Conservation (phyloP, 1,284 basidiomycete species). For the Naganishia cerealis region DNA sequence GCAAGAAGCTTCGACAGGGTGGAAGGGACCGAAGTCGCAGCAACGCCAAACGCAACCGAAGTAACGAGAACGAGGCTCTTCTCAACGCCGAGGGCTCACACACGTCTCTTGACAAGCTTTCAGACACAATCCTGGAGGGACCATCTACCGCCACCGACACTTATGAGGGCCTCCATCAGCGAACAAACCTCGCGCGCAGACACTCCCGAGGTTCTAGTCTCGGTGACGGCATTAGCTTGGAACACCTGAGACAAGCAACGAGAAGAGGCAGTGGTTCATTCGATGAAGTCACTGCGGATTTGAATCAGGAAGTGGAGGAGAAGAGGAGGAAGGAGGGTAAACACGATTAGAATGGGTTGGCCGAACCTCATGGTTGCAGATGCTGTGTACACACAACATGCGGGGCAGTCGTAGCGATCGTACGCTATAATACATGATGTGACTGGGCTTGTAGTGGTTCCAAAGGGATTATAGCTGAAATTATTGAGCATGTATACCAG, state of each 20-base stretch:
- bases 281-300: conserved; percentile 37
- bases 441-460: too few relatives aligned
- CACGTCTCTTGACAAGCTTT: conserved; percentile 3
- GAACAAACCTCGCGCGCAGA: background rate
- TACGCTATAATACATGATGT: too few relatives aligned
- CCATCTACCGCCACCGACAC: background rate
- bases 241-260: conserved; percentile 6
- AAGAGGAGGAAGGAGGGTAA: conserved; percentile 32
- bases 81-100: conserved; percentile 36
- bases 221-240: conserved; percentile 4
- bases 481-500: too few relatives aligned
- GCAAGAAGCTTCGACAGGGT: conserved; percentile 35
- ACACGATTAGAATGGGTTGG: background rate
- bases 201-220: conserved; percentile 26
- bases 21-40: conserved; percentile 20
- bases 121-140: conserved; percentile 9
- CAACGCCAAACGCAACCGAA: conserved; percentile 34
- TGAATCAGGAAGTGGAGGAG: conserved; percentile 37
- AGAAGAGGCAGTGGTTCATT: conserved; percentile 31
- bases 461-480: too few relatives aligned
- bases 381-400: too few relatives aligned
- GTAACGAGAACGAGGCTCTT: conserved; percentile 43
- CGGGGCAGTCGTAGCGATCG: too few relatives aligned
- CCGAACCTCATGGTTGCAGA: too few relatives aligned
- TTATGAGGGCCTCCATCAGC: conserved; percentile 11